A percentile compares a stretch with the other conserved stretches of the same genome.
Conservation (phyloP, 306 rosid genomes). For the Cicer cuneatum region DNA sequence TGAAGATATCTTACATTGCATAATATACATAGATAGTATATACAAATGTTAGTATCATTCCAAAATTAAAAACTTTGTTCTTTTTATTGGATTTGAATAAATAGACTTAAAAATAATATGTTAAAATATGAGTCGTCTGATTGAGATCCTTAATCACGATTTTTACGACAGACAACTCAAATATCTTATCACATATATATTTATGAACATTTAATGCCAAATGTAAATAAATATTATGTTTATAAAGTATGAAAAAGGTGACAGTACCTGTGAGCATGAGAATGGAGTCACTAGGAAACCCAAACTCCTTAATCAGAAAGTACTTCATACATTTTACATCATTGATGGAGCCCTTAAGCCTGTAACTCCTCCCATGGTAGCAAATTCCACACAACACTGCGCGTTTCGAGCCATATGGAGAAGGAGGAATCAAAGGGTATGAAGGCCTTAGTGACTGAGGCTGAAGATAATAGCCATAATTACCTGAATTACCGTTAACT, state of each 20-base stretch:
- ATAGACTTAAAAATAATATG: neutral
- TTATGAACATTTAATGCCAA: neutral
- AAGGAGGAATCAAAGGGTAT: conserved; percentile 35
- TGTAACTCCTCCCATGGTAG: neutral
- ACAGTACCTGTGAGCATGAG: conserved; percentile 61
- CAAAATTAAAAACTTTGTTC: neutral
- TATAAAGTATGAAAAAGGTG: conserved; percentile 34
- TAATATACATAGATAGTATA: neutral
- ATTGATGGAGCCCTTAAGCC: conserved; percentile 53
- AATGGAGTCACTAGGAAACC: conserved; percentile 58
- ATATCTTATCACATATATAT: neutral
- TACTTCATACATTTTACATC: conserved; percentile 57
- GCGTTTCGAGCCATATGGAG: conserved; percentile 47
- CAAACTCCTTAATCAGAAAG: conserved; percentile 53
- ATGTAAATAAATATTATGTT: neutral
- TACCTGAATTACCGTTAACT: conserved; percentile 32
- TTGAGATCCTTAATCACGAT: neutral
- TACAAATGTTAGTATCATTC: neutral
- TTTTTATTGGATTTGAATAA: neutral
- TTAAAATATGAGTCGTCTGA: neutral
- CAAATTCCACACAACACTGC: conserved; percentile 49
- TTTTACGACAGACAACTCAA: neutral
- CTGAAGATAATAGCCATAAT: conserved; percentile 17
- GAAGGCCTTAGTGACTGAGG: conserved; percentile 8
- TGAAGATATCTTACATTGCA: conserved; percentile 1